Base-by-base conservation (phyloP, 2,329 filamentous ascomycete species). In the Parastagonospora nodorum region DNA sequence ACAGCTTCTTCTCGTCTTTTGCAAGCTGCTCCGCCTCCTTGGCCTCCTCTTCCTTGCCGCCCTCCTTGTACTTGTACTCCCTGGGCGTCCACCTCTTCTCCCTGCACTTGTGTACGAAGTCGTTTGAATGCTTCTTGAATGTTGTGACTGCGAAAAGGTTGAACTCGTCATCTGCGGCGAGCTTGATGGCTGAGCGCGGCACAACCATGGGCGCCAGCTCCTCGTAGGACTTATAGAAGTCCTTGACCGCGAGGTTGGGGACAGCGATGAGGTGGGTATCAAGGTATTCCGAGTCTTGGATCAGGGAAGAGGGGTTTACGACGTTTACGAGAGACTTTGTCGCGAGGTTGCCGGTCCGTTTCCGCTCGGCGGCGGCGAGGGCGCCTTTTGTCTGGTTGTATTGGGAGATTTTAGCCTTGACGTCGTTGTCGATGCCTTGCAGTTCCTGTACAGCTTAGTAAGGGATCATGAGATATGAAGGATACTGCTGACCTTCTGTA, bases 181-280 rank as follows among this genome's bases (percentile, higher is more conserved):
- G 81, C 66, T 95, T 81, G 30, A 84, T 77, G 1, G 91, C 88
- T 9, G 92, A 96, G 42, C 94, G 88, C 8, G 94, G 94, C 2
- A 99, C 93, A 1, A 97, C 91, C 90, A 96, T 96, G 11, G 89
- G 88, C 0, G 88, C 80, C 48, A 97, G 75, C 1, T 90, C 92
- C 76, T 99, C 94, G 77, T 99, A 99, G 58, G 82, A 85, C 71
- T 88, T 88, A 58, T 95, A 78, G 69, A 96, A 99, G 33, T 97
- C 93, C 73, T 95, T 96, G 66, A 88, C 87, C 49, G 84, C 80
- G 61, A 85, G 86, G 41, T 83, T 85, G 2, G 94, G 94, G 8
- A 99, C 90, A 15, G 90, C 94, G 61, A 99, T 82, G 28, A 99
- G 86, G 72, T 97, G 92, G 28, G 94, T 97, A 78, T 97, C 92